Base-by-base conservation (phyloP, 169 alveolate genomes). In the Babesia sp. region DNA sequence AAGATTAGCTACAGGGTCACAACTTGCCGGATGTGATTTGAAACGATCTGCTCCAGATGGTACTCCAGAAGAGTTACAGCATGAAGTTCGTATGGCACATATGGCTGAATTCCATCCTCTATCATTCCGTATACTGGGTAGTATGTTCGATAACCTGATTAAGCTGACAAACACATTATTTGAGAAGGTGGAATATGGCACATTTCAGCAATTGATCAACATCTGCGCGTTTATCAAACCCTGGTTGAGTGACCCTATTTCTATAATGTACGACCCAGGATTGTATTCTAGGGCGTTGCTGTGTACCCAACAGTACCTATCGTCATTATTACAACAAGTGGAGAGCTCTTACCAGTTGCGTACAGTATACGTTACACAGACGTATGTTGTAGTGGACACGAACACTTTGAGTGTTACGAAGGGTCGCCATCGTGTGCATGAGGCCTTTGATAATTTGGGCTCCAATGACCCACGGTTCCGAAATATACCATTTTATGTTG, bases 401-500 rank as follows among this genome's bases (percentile, higher is more conserved):
- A 80, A 87, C 46, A 77, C 79, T 44, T 58, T 73, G 63, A 79
- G 90, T 29, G 83, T 87, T 26, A 83, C 86, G n/a, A 83, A 85
- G 37, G 93, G 93, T 24, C 71, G 93, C 48, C 55, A 59, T 51
- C 60, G 71, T 42, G 71, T 87, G 53, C 68, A 87, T 28, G 87
- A 74, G 53, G 85, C 90, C 51, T 71, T 87, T 24, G 70, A 68
- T 18, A 63, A 63, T 59, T 56, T 87, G 66, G 83, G 89, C 11
- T 67, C 83, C 18, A 60, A 45, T 28, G 90, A 83, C 55, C 83
- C 93, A 18, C 80, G 82, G 42, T 87, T 83, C 66, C 76, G 81
- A 22, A 87, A 87, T 69, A 85, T 84, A 2, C 93, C 93, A 0
- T 87, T 87, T 71, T 73, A 87, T 61, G 90, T 86, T 20, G 84